Evolutionary conservation across 164 flowering plant species (phyloP).

Genomic region (Kingdonia uniflora): DNA sequence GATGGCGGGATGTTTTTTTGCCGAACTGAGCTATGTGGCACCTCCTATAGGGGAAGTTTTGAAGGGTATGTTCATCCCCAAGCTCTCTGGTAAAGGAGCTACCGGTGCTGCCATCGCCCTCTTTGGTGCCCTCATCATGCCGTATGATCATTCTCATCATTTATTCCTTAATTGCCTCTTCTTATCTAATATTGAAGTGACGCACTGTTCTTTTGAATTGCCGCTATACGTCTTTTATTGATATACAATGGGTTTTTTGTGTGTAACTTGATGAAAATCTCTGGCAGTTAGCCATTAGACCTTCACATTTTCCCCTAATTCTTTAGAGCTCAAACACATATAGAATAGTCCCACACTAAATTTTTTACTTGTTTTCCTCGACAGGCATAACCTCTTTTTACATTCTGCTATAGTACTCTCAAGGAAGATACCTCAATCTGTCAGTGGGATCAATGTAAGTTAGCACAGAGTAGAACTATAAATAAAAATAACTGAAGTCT

Average conservation of each 20-base stretch:
- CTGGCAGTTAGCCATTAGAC: too few species aligned
- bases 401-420: constrained; percentile 95
- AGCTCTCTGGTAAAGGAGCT: constrained; percentile 75
- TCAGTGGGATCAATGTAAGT: constrained; percentile 58
- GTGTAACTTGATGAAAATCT: too few species aligned
- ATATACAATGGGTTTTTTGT: too few species aligned
- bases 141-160: constrained; percentile 38
- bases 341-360: not conserved
- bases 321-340: too few species aligned
- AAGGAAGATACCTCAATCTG: constrained; percentile 74
- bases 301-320: too few species aligned
- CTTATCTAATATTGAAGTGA: too few species aligned
- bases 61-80: constrained; percentile 80
- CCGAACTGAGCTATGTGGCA: constrained; percentile 75
- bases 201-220: too few species aligned
- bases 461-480: too few species aligned
- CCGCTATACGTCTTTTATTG: too few species aligned
- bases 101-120: constrained; percentile 84
- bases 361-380: constrained; percentile 4
- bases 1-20: constrained; percentile 79
- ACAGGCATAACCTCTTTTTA: constrained; percentile 90
- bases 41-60: constrained; percentile 65
- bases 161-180: not conserved
- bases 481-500: too few species aligned
- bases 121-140: constrained; percentile 98